Evolutionary conservation across 331 rosid species (phyloP).

Genomic region (Rosa hybrid): DNA sequence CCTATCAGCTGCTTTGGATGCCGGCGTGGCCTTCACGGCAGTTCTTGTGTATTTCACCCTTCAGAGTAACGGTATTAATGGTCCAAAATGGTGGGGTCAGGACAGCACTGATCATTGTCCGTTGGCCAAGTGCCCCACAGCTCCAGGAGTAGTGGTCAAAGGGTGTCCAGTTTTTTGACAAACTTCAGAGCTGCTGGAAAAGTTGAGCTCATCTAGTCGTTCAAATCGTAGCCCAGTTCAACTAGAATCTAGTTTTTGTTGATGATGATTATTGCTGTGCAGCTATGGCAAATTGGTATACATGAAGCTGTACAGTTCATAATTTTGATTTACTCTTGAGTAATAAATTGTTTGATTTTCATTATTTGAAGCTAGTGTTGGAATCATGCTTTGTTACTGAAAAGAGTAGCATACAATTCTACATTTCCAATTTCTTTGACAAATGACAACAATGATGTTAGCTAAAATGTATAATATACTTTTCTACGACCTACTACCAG

Average conservation of each 20-base stretch:
- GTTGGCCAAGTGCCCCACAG: conserved; percentile 35
- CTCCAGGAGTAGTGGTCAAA: conserved; percentile 24
- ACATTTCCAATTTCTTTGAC: background rate
- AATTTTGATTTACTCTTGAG: background rate
- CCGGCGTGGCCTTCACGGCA: conserved; percentile 45
- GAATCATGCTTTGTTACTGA: background rate
- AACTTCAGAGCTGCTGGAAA: background rate
- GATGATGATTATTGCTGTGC: background rate
- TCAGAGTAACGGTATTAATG: conserved; percentile 25
- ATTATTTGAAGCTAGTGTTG: background rate
- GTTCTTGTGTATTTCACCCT: conserved; percentile 36
- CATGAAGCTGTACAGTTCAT: background rate
- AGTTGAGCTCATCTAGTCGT: background rate
- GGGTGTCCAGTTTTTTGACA: conserved; percentile 34
- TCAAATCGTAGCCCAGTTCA: background rate
- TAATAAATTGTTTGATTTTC: conserved; percentile 6
- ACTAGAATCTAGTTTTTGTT: background rate
- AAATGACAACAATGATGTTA: background rate
- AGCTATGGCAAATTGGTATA: background rate
- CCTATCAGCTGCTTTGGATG: conserved; percentile 51
- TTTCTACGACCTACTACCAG: background rate
- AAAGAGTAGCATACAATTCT: background rate
- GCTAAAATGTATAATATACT: background rate
- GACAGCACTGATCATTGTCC: conserved; percentile 29
- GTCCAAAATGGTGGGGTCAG: conserved; percentile 45